Conservation (phyloP, 371 early-diverging fungal species). For the Mortierella sp. region DNA sequence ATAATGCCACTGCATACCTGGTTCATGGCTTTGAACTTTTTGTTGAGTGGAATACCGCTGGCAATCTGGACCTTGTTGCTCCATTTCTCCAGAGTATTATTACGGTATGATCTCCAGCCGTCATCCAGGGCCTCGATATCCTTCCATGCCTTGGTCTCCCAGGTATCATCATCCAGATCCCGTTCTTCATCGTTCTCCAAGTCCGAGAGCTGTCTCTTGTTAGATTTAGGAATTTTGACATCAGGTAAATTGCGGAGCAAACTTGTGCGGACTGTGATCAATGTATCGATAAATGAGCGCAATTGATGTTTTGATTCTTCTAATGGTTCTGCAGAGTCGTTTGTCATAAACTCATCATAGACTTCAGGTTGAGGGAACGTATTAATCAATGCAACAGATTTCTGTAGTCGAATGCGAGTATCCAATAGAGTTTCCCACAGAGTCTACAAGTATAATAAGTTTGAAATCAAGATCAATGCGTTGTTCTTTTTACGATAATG, state of each 20-base stretch:
- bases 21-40: conserved; percentile 96
- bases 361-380: conserved; percentile 76
- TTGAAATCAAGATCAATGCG: no score
- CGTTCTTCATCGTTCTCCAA: conserved; percentile 48
- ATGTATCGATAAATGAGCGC: conserved; percentile 48
- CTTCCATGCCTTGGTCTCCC: conserved; percentile 69
- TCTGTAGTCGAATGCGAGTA: conserved; percentile 91
- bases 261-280: conserved; percentile 50
- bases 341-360: conserved; percentile 47
- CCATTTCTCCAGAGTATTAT: conserved; percentile 94
- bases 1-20: conserved; percentile 61
- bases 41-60: conserved; percentile 76
- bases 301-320: conserved; percentile 49
- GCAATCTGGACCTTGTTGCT: conserved; percentile 87
- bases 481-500: no score
- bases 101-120: conserved; percentile 77
- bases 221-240: conserved; percentile 45
- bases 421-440: conserved; percentile 92
- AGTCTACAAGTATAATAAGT: conserved; percentile 56
- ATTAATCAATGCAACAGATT: conserved; percentile 80
- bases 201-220: conserved; percentile 50
- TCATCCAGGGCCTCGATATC: conserved; percentile 73
- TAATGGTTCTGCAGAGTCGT: conserved; percentile 44
- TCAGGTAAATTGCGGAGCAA: conserved; percentile 50
- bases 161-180: conserved; percentile 68